Conservation (phyloP, 257 asterid species). For the Solanum rostratum region DNA sequence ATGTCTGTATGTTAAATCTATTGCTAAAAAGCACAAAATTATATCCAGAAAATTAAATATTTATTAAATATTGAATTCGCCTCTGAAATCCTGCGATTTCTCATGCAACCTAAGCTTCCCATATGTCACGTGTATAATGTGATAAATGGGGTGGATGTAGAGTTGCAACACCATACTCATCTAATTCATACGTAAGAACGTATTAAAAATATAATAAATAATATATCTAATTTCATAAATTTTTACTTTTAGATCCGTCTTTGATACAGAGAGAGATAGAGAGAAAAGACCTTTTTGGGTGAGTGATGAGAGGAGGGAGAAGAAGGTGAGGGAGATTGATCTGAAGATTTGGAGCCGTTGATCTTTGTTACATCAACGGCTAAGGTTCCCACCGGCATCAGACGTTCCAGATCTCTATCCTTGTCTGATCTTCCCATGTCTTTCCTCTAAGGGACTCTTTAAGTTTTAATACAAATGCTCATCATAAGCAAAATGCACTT, state of each 20-base stretch:
- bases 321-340: not conserved
- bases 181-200: not conserved
- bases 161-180: not conserved
- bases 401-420: slow-evolving; percentile 11
- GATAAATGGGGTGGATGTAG: not conserved
- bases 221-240: not conserved
- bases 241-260: not conserved
- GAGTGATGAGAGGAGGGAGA: not conserved
- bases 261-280: not conserved
- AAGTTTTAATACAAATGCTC: not conserved
- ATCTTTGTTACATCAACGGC: not conserved
- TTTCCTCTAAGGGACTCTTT: not conserved
- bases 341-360: not conserved
- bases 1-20: not conserved
- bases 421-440: not conserved
- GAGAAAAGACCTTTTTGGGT: slow-evolving; percentile 9
- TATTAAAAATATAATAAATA: not conserved
- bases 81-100: not conserved
- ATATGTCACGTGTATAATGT: not conserved
- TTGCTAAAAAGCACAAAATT: not conserved
- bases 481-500: not conserved
- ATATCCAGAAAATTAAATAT: not conserved
- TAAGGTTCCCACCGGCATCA: slow-evolving; percentile 1
- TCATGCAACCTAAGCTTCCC: not conserved
- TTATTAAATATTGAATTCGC: not conserved